Evolutionary conservation across 2,329 filamentous ascomycete genomes (phyloP).

Genomic region (Aureobasidium sp.): DNA sequence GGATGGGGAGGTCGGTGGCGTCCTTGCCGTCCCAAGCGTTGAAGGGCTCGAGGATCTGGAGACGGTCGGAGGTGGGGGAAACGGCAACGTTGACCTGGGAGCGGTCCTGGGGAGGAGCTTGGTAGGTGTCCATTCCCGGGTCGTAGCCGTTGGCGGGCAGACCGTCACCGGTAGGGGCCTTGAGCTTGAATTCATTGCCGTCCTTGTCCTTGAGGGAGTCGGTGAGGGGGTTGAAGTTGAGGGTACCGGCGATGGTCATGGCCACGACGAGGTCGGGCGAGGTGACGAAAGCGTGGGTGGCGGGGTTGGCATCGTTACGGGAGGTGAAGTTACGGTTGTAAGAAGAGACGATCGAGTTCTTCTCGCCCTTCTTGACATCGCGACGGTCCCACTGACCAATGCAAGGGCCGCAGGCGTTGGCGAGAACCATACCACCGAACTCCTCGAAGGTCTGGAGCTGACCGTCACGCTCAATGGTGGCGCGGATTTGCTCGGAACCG

Average conservation of each 20-base stretch:
- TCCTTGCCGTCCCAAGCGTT: conserved; percentile 88
- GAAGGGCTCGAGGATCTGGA: conserved; percentile 87
- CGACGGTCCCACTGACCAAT: conserved; percentile 93
- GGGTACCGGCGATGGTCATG: conserved; percentile 71
- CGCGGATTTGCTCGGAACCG: conserved; percentile 93
- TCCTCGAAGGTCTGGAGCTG: conserved; percentile 93
- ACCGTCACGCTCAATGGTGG: conserved; percentile 83
- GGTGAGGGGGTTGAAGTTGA: conserved; percentile 91
- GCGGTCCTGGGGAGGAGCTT: conserved; percentile 82
- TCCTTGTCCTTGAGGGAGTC: conserved; percentile 91
- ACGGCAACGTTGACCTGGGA: conserved; percentile 68
- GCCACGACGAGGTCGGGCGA: conserved; percentile 87
- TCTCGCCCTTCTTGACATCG: conserved; percentile 88
- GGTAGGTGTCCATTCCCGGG: conserved; percentile 87
- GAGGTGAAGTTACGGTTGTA: conserved; percentile 99
- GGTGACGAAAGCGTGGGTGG: conserved; percentile 87
- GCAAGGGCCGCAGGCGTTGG: conserved; percentile 87
- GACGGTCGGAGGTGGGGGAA: conserved; percentile 82
- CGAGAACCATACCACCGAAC: conserved; percentile 88
- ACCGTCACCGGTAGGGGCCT: conserved; percentile 70
- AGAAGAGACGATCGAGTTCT: conserved; percentile 96
- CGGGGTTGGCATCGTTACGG: conserved; percentile 92
- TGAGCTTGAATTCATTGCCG: conserved; percentile 90
- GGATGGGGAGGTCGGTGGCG: conserved; percentile 71
- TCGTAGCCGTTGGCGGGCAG: conserved; percentile 81